Base-by-base conservation (phyloP, 202 grass and related monocot genomes). In the Bolboschoenoplectus hybrid region DNA sequence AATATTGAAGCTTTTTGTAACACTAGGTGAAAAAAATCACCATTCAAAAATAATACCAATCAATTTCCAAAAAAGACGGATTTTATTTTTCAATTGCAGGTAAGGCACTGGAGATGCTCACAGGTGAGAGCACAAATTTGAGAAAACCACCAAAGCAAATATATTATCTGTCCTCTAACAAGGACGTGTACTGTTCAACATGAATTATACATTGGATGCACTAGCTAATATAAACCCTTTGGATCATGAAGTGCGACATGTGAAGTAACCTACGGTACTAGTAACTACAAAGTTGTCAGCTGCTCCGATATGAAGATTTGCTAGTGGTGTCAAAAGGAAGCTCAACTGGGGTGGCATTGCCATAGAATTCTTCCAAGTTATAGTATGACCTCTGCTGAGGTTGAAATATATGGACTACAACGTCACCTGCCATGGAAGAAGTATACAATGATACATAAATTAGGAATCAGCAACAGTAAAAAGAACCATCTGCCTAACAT, bases 311-410 rank as follows among this genome's bases (percentile, higher is more conserved):
- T 40, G 61, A 40, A 68, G 61, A 55, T 49, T 55, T 67, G 82
- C 9, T 84, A 38, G 8, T 35, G 52, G 80, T 91, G 51, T 94
- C 92, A 32, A 94, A 96, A 46, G 97, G 97, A 56, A 97, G 97
- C 75, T 99, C 92, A 12, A 99, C 90, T 38, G 86, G 38, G 20
- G 91, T 94, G 5, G 93, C 90, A 0, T 99, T 94, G 60, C 97
- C 97, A 13, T 99, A 99, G 72, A 99, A 99, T 67, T 99, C 92
- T 88, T 99, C 97, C 85, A 99, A 83, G 74, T 99, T 99, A 71
- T 99, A 99, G 83, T 88, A 99, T 66, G 91, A 87, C 84, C 97
- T 87, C 39, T 97, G 97, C 40, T 91, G 81, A 4, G 94, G 94
- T 60, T 91, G 87, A 84, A 94, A 97, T 93, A 96, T 99, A 90